These are phyloP conservation scores for Pseudogymnoascus verrucosus DNA, from an alignment of 2,329 filamentous ascomycete species.

Conservation along the genomic window DNA sequence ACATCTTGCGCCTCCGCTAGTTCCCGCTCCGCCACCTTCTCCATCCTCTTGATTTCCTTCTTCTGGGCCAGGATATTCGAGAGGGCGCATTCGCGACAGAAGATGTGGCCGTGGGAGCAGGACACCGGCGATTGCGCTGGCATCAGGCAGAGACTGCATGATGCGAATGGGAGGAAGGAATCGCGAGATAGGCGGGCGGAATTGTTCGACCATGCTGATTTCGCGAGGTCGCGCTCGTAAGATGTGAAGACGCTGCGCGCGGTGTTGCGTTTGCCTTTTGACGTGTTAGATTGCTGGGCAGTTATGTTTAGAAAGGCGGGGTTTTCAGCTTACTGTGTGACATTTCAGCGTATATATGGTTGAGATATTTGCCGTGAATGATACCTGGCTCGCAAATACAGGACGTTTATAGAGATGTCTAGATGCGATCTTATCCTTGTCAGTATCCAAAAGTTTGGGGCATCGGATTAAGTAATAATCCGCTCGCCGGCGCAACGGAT, in stretches of 20 bases:
- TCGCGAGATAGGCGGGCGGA: slow-evolving; percentile 81
- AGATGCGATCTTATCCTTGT: not conserved
- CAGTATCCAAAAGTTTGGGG: not conserved
- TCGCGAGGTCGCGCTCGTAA: slow-evolving; percentile 77
- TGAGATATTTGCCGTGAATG: not conserved
- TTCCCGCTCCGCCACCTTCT: slow-evolving; percentile 55
- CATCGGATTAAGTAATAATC: not conserved
- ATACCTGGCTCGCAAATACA: not conserved
- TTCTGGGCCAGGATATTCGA: slow-evolving; percentile 85
- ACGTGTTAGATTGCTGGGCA: slow-evolving; percentile 11
- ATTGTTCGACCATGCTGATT: slow-evolving; percentile 71
- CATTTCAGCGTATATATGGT: slow-evolving; percentile 28
- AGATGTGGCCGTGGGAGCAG: slow-evolving; percentile 78
- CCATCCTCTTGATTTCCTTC: slow-evolving; percentile 79
- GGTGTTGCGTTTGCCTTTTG: slow-evolving; percentile 73
- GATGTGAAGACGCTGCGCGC: slow-evolving; percentile 90
- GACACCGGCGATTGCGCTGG: slow-evolving; percentile 74
- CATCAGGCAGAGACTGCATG: slow-evolving; percentile 79
- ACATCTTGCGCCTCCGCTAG: slow-evolving; percentile 55
- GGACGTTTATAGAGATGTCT: not conserved
- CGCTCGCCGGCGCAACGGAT: not conserved
- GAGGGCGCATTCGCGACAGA: slow-evolving; percentile 91
- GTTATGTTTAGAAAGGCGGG: not conserved
- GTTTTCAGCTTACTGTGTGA: slow-evolving; percentile 39
- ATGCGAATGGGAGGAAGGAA: slow-evolving; percentile 85